These are phyloP conservation scores for Lipomyces japonicus DNA, from an alignment of 805 yeast genomes.

Conservation along the genomic window DNA sequence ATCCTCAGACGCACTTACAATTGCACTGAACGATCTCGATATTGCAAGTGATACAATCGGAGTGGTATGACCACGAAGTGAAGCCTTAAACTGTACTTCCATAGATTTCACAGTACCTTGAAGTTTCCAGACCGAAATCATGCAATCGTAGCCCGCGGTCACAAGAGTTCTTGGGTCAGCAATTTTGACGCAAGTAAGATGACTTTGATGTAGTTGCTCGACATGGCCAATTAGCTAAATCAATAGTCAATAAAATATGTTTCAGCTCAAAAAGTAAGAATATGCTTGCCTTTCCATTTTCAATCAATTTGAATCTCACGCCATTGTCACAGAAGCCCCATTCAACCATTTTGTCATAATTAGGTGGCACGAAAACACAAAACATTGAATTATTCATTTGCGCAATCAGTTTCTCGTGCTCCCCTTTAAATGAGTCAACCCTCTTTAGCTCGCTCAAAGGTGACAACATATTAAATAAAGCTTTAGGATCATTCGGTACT, in stretches of 20 bases:
- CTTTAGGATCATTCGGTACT: constrained; percentile 17
- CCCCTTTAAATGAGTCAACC: constrained; percentile 19
- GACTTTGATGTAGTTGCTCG: constrained; percentile 24
- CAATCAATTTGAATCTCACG: constrained; percentile 27
- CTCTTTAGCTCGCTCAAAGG: constrained; percentile 16
- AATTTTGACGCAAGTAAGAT: constrained; percentile 20
- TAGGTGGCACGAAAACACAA: constrained; percentile 23
- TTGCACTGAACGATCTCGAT: constrained; percentile 51
- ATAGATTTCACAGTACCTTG: constrained; percentile 20
- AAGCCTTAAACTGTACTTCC: constrained; percentile 28
- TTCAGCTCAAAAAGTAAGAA: too few relatives aligned
- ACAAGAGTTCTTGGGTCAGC: constrained; percentile 28
- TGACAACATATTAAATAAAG: constrained; percentile 20
- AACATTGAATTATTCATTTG: constrained; percentile 21
- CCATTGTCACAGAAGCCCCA: constrained; percentile 31
- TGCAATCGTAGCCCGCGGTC: constrained; percentile 27
- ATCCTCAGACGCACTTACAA: constrained; percentile 51
- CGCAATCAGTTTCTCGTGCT: constrained; percentile 16
- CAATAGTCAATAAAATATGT: background rate
- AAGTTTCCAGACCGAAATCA: constrained; percentile 42
- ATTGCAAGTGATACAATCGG: constrained; percentile 47
- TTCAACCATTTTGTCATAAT: constrained; percentile 27
- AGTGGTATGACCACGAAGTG: constrained; percentile 57
- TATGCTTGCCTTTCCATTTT: constrained; percentile 23
- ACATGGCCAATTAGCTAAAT: constrained; percentile 23